phyloP scores from a whole-genome alignment of 2,329 filamentous ascomycete genomes.

The Fusarium praegraminearum region DNA sequence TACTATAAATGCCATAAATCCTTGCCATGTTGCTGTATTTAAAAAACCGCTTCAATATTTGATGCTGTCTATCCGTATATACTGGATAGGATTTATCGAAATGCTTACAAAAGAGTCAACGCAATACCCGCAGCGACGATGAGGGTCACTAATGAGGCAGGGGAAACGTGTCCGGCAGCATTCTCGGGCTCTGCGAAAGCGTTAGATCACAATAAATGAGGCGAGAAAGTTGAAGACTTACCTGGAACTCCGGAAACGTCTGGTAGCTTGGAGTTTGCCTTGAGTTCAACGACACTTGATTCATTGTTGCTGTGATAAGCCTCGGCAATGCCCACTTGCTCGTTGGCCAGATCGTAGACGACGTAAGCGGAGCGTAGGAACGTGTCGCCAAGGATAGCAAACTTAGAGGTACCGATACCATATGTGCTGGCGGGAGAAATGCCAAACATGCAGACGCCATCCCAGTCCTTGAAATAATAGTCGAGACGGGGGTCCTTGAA shows the following conservation, averaged over 20 bases:
- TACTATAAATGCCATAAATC: neutral
- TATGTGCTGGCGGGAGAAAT: conserved; percentile 59
- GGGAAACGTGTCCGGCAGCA: conserved; percentile 34
- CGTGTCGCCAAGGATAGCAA: conserved; percentile 68
- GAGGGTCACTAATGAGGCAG: conserved; percentile 32
- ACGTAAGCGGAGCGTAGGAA: conserved; percentile 69
- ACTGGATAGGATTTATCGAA: neutral
- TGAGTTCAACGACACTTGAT: conserved; percentile 61
- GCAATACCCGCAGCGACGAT: conserved; percentile 38
- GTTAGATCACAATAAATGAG: conserved; percentile 29
- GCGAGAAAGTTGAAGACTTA: conserved; percentile 32
- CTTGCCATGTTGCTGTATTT: neutral
- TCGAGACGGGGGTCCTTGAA: conserved; percentile 55
- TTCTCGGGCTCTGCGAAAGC: conserved; percentile 36
- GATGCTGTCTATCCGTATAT: neutral
- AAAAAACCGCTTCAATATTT: neutral
- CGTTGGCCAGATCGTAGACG: conserved; percentile 65
- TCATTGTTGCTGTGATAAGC: conserved; percentile 62
- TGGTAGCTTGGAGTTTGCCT: conserved; percentile 55
- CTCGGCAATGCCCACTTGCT: conserved; percentile 65
- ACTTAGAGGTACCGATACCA: conserved; percentile 45
- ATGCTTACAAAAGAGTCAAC: conserved; percentile 25
- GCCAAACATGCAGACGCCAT: conserved; percentile 65
- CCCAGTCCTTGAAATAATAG: conserved; percentile 54
- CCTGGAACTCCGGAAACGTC: conserved; percentile 58